Evolutionary conservation across 192 early-diverging fungal genomes (phyloP), one percentile per base, ranked within the genome.

Genomic region (Entomortierella chlamydospora): DNA sequence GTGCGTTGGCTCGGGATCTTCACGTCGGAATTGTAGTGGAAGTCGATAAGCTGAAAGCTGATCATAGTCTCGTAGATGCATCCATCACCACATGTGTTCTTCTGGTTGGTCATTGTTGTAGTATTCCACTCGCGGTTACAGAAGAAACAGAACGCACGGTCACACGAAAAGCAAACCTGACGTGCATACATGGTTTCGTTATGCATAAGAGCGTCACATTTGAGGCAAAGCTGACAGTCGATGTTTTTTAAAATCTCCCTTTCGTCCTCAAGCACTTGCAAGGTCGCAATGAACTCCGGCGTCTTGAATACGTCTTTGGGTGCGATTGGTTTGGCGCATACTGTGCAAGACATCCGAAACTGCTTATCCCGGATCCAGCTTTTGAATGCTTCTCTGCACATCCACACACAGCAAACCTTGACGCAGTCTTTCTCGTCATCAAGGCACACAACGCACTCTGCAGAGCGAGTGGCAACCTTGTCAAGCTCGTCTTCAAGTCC

Each of bases 1-100:
- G 61, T 64, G 8, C 70, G 70, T 29, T 23, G 29, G 11, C 45
- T 64, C 55, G 70, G 70, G 31, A 72, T 72, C 61, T 57, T 64
- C 0, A 72, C 64, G 50, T 30, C 15, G 1, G 3, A 8, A 10
- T 72, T 58, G 61, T 64, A 72, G 31, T 72, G 70, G 55, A 72
- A 72, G 45, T 41, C 53, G 37, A 57, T 22, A 25, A 58, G 61
- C 30, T 43, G n/a, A 45, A 72, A 72, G 39, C 53, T 29, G 54
- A 72, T 1, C 70, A 72, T 72, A 43, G 70, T 51, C 54, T 72
- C 54, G 20, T 72, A 72, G 61, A 72, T 17, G 45, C 70, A 72
- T 7, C 22, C 55, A 25, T 64, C 58, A 42, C 70, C 70, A 28
- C 71, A 73, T 43, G 71, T 47, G 43, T 65, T 60, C 57, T 59